Percentiles rank a stretch among this genome's conserved stretches.
These are phyloP conservation scores for Fusarium multiceps DNA, from an alignment of 2,329 filamentous ascomycete genomes.

Conservation along the genomic window DNA sequence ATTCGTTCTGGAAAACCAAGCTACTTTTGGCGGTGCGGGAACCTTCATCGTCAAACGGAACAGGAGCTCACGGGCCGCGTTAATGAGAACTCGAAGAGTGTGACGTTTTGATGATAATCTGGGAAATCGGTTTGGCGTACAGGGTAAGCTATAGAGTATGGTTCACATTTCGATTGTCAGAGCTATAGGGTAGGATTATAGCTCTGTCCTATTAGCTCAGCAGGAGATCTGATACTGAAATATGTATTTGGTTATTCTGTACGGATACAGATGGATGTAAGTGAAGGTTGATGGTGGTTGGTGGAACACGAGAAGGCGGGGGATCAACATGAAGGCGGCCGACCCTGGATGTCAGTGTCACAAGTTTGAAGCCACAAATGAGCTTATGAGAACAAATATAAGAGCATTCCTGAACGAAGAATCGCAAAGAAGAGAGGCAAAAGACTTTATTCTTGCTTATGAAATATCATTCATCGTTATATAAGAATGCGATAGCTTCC, in stretches of 20 bases:
- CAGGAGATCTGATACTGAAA: not conserved
- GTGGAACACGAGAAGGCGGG: slow-evolving; percentile 16
- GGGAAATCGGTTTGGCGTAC: not conserved
- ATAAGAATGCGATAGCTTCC: not conserved
- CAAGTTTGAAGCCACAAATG: slow-evolving; percentile 14
- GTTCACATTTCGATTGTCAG: not conserved
- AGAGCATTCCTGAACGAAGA: not conserved
- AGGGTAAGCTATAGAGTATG: not conserved
- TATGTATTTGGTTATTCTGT: not conserved
- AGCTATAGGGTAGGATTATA: not conserved
- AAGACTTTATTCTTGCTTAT: not conserved
- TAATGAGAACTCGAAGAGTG: slow-evolving; percentile 44
- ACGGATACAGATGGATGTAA: not conserved
- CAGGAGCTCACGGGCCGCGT: slow-evolving; percentile 43
- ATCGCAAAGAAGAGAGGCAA: no score
- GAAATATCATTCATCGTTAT: not conserved
- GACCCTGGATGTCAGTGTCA: slow-evolving; percentile 27
- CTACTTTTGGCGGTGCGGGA: slow-evolving; percentile 53
- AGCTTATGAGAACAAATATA: not conserved
- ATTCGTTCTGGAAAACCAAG: slow-evolving; percentile 54
- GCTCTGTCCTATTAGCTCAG: not conserved
- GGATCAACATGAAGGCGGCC: slow-evolving; percentile 25
- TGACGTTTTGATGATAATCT: slow-evolving; percentile 45
- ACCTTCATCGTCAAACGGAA: slow-evolving; percentile 48
- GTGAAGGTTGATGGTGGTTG: slow-evolving; percentile 9